Conservation (phyloP, 2,329 filamentous ascomycete genomes). For the Cladosporium sp. region DNA sequence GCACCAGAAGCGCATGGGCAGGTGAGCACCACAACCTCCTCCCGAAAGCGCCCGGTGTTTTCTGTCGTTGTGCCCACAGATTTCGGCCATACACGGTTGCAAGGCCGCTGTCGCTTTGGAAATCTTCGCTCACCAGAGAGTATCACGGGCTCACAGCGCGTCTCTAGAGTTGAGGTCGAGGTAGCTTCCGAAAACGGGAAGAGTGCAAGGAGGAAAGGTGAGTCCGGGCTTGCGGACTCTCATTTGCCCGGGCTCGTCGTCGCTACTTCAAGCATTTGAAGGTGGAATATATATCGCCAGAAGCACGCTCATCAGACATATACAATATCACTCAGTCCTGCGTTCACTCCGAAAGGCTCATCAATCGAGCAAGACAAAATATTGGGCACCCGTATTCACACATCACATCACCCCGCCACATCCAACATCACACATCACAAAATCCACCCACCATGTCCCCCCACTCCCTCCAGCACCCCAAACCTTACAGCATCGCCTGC, state of each 20-base stretch:
- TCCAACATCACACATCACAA: not conserved
- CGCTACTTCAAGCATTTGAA: no score
- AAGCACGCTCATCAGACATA: no score
- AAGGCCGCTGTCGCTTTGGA: not conserved
- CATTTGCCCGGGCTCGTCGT: not conserved
- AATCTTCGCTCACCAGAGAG: no score
- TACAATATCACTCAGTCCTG: no score
- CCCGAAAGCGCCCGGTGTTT: not conserved
- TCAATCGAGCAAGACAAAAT: no score
- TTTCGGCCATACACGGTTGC: not conserved
- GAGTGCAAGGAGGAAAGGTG: slow-evolving; percentile 3
- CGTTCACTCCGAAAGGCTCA: no score
- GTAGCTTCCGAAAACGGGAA: not conserved
- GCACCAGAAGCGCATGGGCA: not conserved
- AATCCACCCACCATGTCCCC: slow-evolving; percentile 18
- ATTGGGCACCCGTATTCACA: not conserved
- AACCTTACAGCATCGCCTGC: slow-evolving; percentile 49
- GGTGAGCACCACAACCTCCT: not conserved
- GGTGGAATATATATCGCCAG: no score
- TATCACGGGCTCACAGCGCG: not conserved
- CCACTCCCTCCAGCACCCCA: slow-evolving; percentile 27
- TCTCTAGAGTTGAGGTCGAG: not conserved
- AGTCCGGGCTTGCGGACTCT: not conserved
- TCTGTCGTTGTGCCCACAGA: not conserved
- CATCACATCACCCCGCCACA: not conserved